Base-by-base conservation (phyloP, 2,329 filamentous ascomycete species). In the Mycogone perniciosa region DNA sequence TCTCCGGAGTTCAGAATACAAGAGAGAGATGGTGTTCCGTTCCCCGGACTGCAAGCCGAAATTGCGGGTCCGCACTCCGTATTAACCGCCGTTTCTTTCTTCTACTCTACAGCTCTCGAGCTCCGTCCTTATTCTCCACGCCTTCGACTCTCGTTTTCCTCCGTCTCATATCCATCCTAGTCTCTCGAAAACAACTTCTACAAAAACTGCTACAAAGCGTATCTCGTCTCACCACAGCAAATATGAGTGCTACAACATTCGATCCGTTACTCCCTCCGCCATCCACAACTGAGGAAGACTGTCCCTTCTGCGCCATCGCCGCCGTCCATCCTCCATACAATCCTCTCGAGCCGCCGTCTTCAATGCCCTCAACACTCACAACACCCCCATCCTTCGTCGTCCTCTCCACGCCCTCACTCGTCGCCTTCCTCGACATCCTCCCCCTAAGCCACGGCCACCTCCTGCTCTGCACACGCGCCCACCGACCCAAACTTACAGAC, bases 371-470 rank as follows among this genome's bases (percentile, higher is more conserved):
- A 40, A 55, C 61, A 41, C 62, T 71, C 54, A 70, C 71, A 7
- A 60, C 64, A 1, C 75, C 76, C 1, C 57, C 75, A 8, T 72
- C 80, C 13, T 84, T 81, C 62, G 63, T 96, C 31, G 79, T 96
- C 31, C 79, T 96, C 52, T 88, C 88, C 2, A 93, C 88, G 1
- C 82, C 82, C 1, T 68, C 83, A 54, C 81, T 93, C 30, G 72
- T 97, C 56, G 90, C 90, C 39, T 97, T 97, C 70, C 78, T 97
- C 60, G 92, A 97, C 71, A 96, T 96, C 62, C 80, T 95, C 74
- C 93, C 93, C 1, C 81, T 97, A 46, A 86, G 88, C 0, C 76
- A 76, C 1, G 91, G 91, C 1, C 92, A 97, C 73, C 69, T 96
- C 6, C 79, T 97, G 0, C 77, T 97, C 33, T 88, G 86, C 49